These are phyloP conservation scores for Arthrobotrys sinensis DNA, from an alignment of 2,329 filamentous ascomycete species.

Conservation along the genomic window DNA sequence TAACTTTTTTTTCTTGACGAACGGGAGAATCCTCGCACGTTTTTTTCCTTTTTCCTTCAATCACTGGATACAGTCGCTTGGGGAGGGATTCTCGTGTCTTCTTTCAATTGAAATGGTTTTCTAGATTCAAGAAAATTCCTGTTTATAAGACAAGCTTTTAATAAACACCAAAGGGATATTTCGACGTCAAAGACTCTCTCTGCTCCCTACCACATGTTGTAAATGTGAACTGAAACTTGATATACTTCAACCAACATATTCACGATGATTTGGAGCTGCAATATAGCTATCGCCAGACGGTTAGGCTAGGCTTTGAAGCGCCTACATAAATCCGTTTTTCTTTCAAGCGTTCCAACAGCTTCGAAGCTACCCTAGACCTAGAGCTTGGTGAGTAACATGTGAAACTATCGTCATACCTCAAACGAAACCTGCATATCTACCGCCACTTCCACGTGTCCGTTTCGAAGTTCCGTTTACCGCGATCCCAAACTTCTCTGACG, in stretches of 20 bases:
- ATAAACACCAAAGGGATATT: constrained; percentile 37
- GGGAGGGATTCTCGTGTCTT: background rate
- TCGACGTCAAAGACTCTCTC: constrained; percentile 31
- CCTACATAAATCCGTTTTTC: too few species aligned
- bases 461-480: background rate
- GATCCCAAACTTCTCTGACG: background rate
- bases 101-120: constrained; percentile 14
- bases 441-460: background rate
- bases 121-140: constrained; percentile 32
- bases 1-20: constrained; percentile 30
- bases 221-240: background rate
- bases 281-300: too few species aligned
- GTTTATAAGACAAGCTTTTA: constrained; percentile 43
- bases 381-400: background rate
- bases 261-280: too few species aligned
- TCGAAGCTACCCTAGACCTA: too few species aligned
- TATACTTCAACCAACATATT: background rate
- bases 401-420: background rate
- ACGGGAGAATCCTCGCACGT: constrained; percentile 25
- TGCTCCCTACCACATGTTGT: background rate
- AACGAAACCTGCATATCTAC: background rate
- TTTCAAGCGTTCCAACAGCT: too few species aligned
- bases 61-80: constrained; percentile 19
- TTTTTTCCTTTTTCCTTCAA: constrained; percentile 19
- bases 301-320: too few species aligned